Evolutionary conservation across 768 basidiomycete genomes (phyloP).

Genomic region (Tylopilus subfusipes): DNA sequence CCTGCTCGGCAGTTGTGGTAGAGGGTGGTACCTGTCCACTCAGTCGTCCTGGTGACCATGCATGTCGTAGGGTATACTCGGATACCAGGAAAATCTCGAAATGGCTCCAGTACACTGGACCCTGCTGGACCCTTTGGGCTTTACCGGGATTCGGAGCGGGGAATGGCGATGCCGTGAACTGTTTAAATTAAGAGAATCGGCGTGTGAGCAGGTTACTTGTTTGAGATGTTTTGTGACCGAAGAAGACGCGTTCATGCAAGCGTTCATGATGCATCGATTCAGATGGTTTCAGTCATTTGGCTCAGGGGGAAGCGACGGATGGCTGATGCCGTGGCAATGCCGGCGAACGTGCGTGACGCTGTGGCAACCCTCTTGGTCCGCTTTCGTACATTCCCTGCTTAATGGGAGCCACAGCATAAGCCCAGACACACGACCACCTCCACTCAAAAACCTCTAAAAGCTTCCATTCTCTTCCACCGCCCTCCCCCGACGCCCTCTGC

Average conservation of each 20-base stretch:
- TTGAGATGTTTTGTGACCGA: slow-evolving; percentile 3
- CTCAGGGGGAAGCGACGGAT: slow-evolving; percentile 11
- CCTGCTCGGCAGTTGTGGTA: background rate
- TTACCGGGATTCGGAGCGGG: slow-evolving; percentile 9
- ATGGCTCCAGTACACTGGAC: background rate
- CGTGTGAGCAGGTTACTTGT: slow-evolving; percentile 15
- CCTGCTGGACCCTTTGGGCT: too few species aligned
- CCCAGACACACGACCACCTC: slow-evolving; percentile 38
- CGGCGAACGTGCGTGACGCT: slow-evolving; percentile 39
- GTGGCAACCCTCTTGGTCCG: slow-evolving; percentile 22
- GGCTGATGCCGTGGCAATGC: slow-evolving; percentile 25
- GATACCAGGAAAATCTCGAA: background rate
- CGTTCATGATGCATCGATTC: slow-evolving; percentile 16
- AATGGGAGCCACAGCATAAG: slow-evolving; percentile 27
- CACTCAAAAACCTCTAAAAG: slow-evolving; percentile 25
- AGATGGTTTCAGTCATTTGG: slow-evolving; percentile 25
- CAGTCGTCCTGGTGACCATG: background rate
- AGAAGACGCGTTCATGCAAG: background rate
- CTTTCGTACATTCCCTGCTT: slow-evolving; percentile 21
- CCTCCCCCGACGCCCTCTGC: slow-evolving; percentile 5
- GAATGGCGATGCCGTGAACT: slow-evolving; percentile 24
- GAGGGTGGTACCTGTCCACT: background rate
- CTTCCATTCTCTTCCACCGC: slow-evolving; percentile 12
- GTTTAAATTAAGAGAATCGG: slow-evolving; percentile 22
- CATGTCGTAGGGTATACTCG: slow-evolving; percentile 8